A percentile compares a stretch with the other conserved stretches of the same genome.
Evolutionary conservation across 1,284 basidiomycete genomes (phyloP).

Genomic region (Heterobasidion annosum): DNA sequence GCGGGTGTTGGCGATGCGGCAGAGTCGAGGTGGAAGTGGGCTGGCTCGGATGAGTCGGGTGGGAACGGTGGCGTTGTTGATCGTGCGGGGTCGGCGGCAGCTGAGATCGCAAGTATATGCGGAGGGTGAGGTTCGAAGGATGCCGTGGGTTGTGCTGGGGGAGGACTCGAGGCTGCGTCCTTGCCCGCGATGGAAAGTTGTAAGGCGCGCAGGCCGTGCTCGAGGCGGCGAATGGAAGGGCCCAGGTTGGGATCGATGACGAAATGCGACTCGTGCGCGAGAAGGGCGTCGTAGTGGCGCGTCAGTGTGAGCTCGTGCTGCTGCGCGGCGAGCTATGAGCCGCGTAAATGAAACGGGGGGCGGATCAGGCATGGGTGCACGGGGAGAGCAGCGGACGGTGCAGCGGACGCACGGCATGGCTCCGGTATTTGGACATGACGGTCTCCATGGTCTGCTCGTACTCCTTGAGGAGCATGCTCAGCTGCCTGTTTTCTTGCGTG

Average conservation of each 20-base stretch:
- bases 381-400: background rate
- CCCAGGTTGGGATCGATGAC: constrained; percentile 44
- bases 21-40: background rate
- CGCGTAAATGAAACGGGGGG: background rate
- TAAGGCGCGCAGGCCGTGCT: constrained; percentile 63
- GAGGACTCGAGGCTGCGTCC: constrained; percentile 23
- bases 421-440: constrained; percentile 94
- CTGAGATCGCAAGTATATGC: background rate
- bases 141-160: background rate
- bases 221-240: constrained; percentile 59
- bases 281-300: constrained; percentile 84
- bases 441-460: constrained; percentile 93
- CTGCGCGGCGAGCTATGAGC: constrained; percentile 71
- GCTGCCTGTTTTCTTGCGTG: constrained; percentile 90
- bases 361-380: background rate
- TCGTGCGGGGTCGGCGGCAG: background rate
- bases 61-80: background rate
- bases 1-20: background rate
- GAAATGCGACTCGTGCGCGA: constrained; percentile 65
- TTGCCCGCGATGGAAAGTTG: constrained; percentile 69
- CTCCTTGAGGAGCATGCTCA: constrained; percentile 83
- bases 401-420: constrained; percentile 68
- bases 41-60: too few species aligned
- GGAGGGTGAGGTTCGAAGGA: background rate
- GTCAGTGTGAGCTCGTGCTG: constrained; percentile 86